Evolutionary conservation across 1,284 basidiomycete species (phyloP).

Genomic region (Clitocybe nebularis): DNA sequence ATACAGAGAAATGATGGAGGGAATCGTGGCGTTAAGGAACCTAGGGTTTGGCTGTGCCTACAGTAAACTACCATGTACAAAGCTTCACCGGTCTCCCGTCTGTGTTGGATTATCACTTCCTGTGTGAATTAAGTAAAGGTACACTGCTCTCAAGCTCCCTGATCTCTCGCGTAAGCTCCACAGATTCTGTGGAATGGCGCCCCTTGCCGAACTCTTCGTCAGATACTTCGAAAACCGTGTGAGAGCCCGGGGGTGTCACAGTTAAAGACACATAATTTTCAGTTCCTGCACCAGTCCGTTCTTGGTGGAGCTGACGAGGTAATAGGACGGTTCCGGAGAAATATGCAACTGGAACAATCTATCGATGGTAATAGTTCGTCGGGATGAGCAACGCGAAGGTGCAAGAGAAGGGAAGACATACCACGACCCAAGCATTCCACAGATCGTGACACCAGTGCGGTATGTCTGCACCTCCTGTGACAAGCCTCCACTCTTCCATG

Average conservation of each 20-base stretch:
- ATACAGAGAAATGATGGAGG: conserved; percentile 20
- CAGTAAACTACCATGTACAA: not conserved
- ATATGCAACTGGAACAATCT: conserved; percentile 44
- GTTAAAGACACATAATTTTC: conserved; percentile 30
- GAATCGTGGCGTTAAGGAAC: not conserved
- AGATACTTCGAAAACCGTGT: conserved; percentile 11
- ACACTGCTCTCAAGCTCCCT: conserved; percentile 10
- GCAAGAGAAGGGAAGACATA: conserved; percentile 27
- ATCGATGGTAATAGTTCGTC: conserved; percentile 1
- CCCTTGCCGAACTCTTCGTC: conserved; percentile 10
- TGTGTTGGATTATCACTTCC: not conserved
- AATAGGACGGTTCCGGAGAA: conserved; percentile 42
- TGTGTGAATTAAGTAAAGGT: conserved; percentile 8
- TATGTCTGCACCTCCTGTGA: conserved; percentile 31
- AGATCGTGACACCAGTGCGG: conserved; percentile 32
- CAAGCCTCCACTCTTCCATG: conserved; percentile 38
- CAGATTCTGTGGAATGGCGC: conserved; percentile 2
- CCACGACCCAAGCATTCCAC: conserved; percentile 41
- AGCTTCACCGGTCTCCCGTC: not conserved
- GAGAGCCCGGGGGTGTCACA: conserved; percentile 1
- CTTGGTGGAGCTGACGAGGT: conserved; percentile 44
- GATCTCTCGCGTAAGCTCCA: not conserved
- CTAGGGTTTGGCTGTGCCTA: not conserved
- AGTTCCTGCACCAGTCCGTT: conserved; percentile 27
- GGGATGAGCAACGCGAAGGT: not conserved